Evolutionary conservation across 163 green algal species (phyloP).

Genomic region (Chloromonas sp.): DNA sequence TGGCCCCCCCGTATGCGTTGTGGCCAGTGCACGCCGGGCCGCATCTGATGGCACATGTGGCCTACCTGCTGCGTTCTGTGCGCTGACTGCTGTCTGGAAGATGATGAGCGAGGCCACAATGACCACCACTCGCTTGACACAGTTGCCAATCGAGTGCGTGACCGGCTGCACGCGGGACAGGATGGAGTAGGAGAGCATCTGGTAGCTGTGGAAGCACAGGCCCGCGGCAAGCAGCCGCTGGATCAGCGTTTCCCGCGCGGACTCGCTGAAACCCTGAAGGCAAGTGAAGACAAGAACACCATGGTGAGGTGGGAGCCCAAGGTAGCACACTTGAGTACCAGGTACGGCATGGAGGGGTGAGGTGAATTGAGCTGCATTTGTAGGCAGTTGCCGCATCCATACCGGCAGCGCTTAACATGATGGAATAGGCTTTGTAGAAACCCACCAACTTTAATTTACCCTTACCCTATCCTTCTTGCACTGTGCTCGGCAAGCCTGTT

Average conservation of each 20-base stretch:
- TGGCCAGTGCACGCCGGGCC: too few relatives aligned
- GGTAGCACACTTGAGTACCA: too few relatives aligned
- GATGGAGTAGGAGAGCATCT: constrained; percentile 97
- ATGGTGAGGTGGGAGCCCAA: too few relatives aligned
- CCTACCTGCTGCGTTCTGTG: constrained; percentile 74
- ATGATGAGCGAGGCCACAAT: constrained; percentile 90
- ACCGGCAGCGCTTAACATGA: too few relatives aligned
- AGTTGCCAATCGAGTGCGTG: constrained; percentile 96
- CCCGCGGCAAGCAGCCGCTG: constrained; percentile 60
- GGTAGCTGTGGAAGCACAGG: constrained; percentile 93
- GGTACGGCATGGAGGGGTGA: too few relatives aligned
- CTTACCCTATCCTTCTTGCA: too few relatives aligned
- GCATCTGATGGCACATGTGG: neutral
- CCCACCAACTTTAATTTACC: too few relatives aligned
- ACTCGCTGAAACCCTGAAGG: constrained; percentile 15
- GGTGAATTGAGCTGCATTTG: too few relatives aligned
- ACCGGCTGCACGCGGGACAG: constrained; percentile 85
- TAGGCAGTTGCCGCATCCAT: too few relatives aligned
- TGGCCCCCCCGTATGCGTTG: too few relatives aligned
- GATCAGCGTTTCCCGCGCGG: constrained; percentile 21
- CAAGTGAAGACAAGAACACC: neutral
- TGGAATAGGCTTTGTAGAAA: too few relatives aligned
- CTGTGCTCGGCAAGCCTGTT: too few relatives aligned
- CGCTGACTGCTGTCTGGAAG: constrained; percentile 86
- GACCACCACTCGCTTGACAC: constrained; percentile 94